These are phyloP conservation scores for Yamadazyma ubonensis DNA, from an alignment of 805 yeast species.

Conservation along the genomic window DNA sequence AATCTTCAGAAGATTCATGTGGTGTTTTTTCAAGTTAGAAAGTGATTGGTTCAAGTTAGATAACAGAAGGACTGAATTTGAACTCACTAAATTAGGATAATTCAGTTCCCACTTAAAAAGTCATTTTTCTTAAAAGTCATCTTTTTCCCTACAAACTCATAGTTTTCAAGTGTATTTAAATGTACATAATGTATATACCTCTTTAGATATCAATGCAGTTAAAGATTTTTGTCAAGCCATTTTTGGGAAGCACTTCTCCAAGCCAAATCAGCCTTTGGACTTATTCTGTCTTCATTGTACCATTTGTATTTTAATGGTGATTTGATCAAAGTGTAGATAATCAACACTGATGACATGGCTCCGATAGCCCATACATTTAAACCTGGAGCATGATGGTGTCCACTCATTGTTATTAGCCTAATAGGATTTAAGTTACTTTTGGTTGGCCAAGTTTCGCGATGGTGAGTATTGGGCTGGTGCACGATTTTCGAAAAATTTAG, in stretches of 20 bases:
- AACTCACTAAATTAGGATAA: slow-evolving; percentile 4
- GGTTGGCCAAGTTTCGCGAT: slow-evolving; percentile 13
- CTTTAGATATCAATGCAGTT: neutral
- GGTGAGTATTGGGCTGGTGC: neutral
- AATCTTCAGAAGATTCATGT: slow-evolving; percentile 78
- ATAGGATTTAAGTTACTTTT: slow-evolving; percentile 3
- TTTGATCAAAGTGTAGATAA: slow-evolving; percentile 36
- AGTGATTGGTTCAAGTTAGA: slow-evolving; percentile 55
- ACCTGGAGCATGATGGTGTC: slow-evolving; percentile 36
- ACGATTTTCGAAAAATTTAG: no score
- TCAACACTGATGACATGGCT: slow-evolving; percentile 42
- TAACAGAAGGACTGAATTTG: neutral
- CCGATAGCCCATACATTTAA: slow-evolving; percentile 40
- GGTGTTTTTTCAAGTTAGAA: slow-evolving; percentile 86
- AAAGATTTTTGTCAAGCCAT: slow-evolving; percentile 35
- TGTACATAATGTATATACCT: slow-evolving; percentile 1
- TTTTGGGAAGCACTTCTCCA: slow-evolving; percentile 47
- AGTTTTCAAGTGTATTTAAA: slow-evolving; percentile 2
- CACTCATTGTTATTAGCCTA: slow-evolving; percentile 12
- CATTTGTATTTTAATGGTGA: slow-evolving; percentile 44
- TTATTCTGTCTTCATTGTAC: slow-evolving; percentile 41
- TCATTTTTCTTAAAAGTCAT: no score
- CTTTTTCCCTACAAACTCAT: no score
- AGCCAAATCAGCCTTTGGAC: slow-evolving; percentile 48
- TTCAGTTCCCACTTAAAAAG: no score